Evolutionary conservation across 768 basidiomycete species (phyloP).

Genomic region (Mycena albidolilacea): DNA sequence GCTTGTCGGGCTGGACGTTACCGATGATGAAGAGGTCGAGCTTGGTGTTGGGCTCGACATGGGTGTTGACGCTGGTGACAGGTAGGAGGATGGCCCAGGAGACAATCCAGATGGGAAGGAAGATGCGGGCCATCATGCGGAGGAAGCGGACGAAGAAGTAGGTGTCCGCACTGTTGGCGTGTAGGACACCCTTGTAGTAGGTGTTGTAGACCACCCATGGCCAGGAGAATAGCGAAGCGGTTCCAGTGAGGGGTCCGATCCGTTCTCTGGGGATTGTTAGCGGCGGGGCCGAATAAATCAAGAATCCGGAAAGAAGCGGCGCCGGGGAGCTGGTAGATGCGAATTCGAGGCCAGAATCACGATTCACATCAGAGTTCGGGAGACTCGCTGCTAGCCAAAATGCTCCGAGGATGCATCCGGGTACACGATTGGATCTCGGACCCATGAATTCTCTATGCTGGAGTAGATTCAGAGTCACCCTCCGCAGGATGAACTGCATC

Average conservation of each 20-base stretch:
- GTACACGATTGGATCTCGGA: too few species aligned
- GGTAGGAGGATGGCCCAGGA: constrained; percentile 92
- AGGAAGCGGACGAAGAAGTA: constrained; percentile 95
- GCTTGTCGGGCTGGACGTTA: constrained; percentile 70
- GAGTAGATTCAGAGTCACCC: too few species aligned
- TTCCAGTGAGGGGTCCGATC: constrained; percentile 61
- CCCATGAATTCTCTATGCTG: too few species aligned
- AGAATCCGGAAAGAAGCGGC: not conserved
- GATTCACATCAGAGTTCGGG: too few species aligned
- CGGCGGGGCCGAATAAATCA: not conserved
- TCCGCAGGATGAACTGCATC: too few species aligned
- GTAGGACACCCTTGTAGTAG: constrained; percentile 73
- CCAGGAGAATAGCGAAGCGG: constrained; percentile 70
- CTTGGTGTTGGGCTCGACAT: constrained; percentile 61
- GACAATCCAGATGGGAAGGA: constrained; percentile 93
- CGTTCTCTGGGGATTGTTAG: constrained; percentile 64
- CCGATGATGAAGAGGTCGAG: constrained; percentile 87
- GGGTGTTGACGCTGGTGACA: constrained; percentile 70
- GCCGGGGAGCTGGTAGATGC: too few species aligned
- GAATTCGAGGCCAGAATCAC: too few species aligned
- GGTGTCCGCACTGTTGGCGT: constrained; percentile 87
- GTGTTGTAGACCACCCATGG: constrained; percentile 73
- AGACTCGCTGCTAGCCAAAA: too few species aligned
- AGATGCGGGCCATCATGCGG: constrained; percentile 84
- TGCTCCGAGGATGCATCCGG: too few species aligned